Evolutionary conservation across 768 basidiomycete species (phyloP).

Genomic region (Lactifluus volemus): DNA sequence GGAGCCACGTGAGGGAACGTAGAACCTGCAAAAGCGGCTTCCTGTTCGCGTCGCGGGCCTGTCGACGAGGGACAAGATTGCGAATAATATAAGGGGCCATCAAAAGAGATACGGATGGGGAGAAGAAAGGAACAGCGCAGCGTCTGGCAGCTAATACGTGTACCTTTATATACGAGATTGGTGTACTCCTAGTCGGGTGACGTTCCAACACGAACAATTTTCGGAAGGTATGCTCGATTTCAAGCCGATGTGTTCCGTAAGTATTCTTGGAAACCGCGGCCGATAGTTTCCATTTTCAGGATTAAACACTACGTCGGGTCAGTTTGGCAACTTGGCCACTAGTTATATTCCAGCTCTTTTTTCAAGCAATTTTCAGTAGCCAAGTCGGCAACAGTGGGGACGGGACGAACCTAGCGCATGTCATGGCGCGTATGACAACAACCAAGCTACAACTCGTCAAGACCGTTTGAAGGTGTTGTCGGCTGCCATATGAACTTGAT

Average conservation of each 20-base stretch:
- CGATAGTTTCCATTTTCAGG: neutral
- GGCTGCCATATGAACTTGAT: neutral
- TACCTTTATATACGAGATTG: neutral
- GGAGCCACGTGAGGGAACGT: constrained; percentile 34
- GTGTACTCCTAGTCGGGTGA: neutral
- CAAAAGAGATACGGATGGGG: neutral
- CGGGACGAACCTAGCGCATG: neutral
- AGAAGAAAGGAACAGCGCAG: neutral
- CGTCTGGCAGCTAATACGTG: neutral
- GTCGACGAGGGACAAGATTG: constrained; percentile 8
- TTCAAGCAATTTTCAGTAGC: too few species aligned
- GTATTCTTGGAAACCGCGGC: neutral
- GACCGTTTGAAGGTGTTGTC: neutral
- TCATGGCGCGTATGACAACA: neutral
- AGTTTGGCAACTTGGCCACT: too few species aligned
- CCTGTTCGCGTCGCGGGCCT: neutral
- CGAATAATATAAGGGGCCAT: constrained; percentile 17
- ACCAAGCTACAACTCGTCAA: neutral
- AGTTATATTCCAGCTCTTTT: too few species aligned
- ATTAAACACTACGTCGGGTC: neutral
- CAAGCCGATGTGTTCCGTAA: neutral
- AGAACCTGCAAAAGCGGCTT: constrained; percentile 35
- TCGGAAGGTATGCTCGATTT: neutral
- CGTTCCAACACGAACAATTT: neutral
- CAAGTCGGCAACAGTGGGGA: neutral